Conservation (phyloP, 1,284 basidiomycete genomes). For the Abortiporus biennis region DNA sequence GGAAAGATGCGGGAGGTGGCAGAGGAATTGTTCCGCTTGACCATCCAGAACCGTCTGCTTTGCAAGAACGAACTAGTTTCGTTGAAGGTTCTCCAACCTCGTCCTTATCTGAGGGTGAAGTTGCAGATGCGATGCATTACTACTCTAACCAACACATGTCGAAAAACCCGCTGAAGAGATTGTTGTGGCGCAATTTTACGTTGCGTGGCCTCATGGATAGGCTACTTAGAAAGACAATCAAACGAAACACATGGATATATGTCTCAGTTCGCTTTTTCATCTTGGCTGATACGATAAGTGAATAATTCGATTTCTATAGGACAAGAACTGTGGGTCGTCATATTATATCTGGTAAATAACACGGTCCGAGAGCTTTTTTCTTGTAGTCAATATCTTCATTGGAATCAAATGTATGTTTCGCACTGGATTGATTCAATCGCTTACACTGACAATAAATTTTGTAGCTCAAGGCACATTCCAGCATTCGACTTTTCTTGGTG, state of each 20-base stretch:
- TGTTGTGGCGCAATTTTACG: slow-evolving; percentile 42
- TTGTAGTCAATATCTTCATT: slow-evolving; percentile 59
- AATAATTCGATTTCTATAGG: slow-evolving; percentile 20
- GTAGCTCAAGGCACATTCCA: slow-evolving; percentile 57
- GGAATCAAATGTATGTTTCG: slow-evolving; percentile 52
- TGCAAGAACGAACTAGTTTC: slow-evolving; percentile 22
- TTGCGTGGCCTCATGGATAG: slow-evolving; percentile 48
- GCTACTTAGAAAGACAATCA: slow-evolving; percentile 54
- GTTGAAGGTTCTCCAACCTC: slow-evolving; percentile 7
- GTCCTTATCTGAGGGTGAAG: slow-evolving; percentile 5
- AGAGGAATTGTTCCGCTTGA: slow-evolving; percentile 48
- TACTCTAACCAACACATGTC: slow-evolving; percentile 35
- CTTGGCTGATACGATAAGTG: not conserved
- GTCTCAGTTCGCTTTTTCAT: slow-evolving; percentile 41
- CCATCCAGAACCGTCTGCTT: slow-evolving; percentile 17
- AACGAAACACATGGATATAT: slow-evolving; percentile 67
- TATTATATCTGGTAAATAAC: too few relatives aligned
- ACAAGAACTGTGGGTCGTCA: slow-evolving; percentile 39
- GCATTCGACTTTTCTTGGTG: slow-evolving; percentile 61
- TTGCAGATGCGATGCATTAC: slow-evolving; percentile 47
- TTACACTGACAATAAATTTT: not conserved
- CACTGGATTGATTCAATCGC: too few relatives aligned
- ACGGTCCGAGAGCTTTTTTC: too few relatives aligned
- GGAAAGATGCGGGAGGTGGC: slow-evolving; percentile 59
- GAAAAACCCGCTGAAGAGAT: slow-evolving; percentile 32